These are phyloP conservation scores for Xylariaceae sp. DNA, from an alignment of 2,329 filamentous ascomycete species.

Conservation along the genomic window DNA sequence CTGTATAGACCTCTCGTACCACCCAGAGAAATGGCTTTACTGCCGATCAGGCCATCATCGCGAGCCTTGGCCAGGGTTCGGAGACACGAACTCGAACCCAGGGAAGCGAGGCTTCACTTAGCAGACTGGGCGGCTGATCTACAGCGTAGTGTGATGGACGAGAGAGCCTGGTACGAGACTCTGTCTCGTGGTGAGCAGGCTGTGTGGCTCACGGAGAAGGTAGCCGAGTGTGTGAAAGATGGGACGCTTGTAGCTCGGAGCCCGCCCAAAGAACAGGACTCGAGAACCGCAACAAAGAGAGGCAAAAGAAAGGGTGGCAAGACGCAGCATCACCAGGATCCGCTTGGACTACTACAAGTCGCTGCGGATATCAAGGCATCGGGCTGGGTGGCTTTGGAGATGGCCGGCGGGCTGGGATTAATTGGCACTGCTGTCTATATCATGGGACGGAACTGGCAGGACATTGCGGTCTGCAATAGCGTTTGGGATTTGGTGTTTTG, in stretches of 20 bases:
- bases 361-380: conserved; percentile 61
- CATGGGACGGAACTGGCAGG: no score
- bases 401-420: conserved; percentile 55
- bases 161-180: conserved; percentile 65
- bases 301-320: neutral
- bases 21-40: conserved; percentile 10
- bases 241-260: conserved; percentile 56
- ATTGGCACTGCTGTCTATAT: neutral
- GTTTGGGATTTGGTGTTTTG: no score
- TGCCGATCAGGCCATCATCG: conserved; percentile 8
- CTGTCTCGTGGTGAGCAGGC: conserved; percentile 60
- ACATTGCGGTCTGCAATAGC: no score
- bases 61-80: conserved; percentile 57
- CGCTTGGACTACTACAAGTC: conserved; percentile 71
- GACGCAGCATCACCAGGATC: conserved; percentile 57
- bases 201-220: conserved; percentile 63
- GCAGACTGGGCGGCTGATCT: conserved; percentile 81
- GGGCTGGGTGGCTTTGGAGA: conserved; percentile 65
- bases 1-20: conserved; percentile 35
- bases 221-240: conserved; percentile 65
- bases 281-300: conserved; percentile 19
- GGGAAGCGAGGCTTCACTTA: conserved; percentile 53
- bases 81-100: conserved; percentile 32
- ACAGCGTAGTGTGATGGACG: conserved; percentile 69
- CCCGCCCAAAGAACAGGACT: conserved; percentile 29